These are phyloP conservation scores for Amylostereum areolatum DNA, from an alignment of 1,284 basidiomycete species.

Conservation along the genomic window DNA sequence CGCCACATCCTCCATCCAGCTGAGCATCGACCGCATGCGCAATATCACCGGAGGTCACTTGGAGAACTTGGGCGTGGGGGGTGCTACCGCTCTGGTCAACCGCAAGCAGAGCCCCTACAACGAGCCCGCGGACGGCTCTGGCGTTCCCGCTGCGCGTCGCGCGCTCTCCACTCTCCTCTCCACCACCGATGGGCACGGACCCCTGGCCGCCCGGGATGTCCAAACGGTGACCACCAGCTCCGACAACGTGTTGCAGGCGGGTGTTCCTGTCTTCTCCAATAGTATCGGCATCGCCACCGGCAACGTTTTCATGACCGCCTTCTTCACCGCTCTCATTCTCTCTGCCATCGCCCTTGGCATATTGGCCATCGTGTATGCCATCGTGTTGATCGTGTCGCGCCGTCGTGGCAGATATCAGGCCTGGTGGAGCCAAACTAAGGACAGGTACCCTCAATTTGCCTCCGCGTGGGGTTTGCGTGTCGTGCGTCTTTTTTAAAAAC, in stretches of 20 bases:
- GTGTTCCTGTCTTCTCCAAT: conserved; percentile 78
- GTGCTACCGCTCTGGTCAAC: conserved; percentile 71
- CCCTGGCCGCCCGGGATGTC: conserved; percentile 33
- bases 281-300: conserved; percentile 68
- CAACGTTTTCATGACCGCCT: conserved; percentile 82
- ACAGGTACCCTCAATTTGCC: conserved; percentile 41
- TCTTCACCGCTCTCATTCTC: conserved; percentile 64
- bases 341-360: conserved; percentile 48
- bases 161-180: conserved; percentile 10
- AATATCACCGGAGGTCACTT: conserved; percentile 75
- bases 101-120: conserved; percentile 79
- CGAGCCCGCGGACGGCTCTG: conserved; percentile 13
- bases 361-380: conserved; percentile 46
- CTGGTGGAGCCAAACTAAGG: conserved; percentile 25
- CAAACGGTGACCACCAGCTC: conserved; percentile 63
- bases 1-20: conserved; percentile 56
- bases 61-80: conserved; percentile 46
- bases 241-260: conserved; percentile 65
- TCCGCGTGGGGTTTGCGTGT: conserved; percentile 55
- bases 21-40: conserved; percentile 78
- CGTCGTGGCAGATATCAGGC: conserved; percentile 17
- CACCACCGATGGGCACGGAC: neutral
- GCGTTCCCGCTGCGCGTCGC: neutral
- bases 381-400: conserved; percentile 29
- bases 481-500: no score